phyloP scores from a whole-genome alignment of 768 basidiomycete species.

The Pisolithus microcarpus region DNA sequence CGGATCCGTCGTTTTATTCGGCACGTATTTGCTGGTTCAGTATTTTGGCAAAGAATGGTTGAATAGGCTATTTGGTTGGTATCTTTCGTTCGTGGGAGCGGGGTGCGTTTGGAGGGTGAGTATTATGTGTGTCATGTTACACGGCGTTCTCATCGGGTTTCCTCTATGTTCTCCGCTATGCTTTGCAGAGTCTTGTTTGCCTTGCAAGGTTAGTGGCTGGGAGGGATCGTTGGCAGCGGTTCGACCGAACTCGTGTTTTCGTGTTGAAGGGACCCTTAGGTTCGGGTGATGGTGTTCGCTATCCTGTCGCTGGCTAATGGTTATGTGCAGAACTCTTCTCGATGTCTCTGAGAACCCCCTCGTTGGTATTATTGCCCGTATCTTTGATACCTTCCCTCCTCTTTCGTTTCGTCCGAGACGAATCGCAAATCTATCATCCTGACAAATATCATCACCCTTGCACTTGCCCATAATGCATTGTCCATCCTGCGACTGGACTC shows the following conservation, averaged over 20 bases:
- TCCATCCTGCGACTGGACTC: conserved; percentile 79
- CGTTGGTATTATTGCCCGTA: conserved; percentile 49
- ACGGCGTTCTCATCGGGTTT: background rate
- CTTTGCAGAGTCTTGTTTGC: conserved; percentile 43
- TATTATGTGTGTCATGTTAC: conserved; percentile 1
- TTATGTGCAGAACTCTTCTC: conserved; percentile 25
- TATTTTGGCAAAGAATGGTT: conserved; percentile 78
- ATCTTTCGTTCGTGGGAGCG: conserved; percentile 59
- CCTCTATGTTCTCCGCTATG: background rate
- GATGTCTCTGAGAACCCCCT: conserved; percentile 52
- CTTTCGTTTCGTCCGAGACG: conserved; percentile 43
- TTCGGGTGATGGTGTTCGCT: conserved; percentile 18
- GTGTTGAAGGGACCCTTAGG: conserved; percentile 42
- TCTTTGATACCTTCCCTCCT: conserved; percentile 58
- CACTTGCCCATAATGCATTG: conserved; percentile 77
- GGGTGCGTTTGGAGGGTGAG: conserved; percentile 65
- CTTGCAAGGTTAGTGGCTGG: conserved; percentile 46
- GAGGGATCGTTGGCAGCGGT: conserved; percentile 48
- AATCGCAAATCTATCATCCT: conserved; percentile 57
- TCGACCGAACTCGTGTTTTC: conserved; percentile 38
- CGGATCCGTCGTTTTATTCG: conserved; percentile 62
- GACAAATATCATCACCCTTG: conserved; percentile 70
- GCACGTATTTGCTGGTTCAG: conserved; percentile 63
- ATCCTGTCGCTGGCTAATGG: conserved; percentile 4
- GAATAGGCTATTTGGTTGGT: conserved; percentile 72